Evolutionary conservation across 2,329 filamentous ascomycete genomes (phyloP).

Genomic region (Pestalotiopsis fici): DNA sequence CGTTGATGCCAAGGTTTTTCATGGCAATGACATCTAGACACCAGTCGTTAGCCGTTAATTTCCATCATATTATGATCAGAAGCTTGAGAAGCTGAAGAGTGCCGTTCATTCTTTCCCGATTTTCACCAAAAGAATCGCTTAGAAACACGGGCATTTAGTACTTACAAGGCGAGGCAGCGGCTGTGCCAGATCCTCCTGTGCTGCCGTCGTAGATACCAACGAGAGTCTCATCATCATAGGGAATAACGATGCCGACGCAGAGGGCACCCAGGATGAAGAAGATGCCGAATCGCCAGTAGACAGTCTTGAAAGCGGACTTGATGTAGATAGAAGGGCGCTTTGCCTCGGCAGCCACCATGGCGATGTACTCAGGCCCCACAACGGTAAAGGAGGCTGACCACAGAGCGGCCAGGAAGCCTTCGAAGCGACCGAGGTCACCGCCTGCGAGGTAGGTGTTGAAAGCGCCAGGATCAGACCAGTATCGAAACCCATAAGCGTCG

Average conservation of each 20-base stretch:
- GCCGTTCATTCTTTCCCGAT: not conserved
- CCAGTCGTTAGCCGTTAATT: not conserved
- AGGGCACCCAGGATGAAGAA: slow-evolving; percentile 68
- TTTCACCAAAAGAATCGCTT: not conserved
- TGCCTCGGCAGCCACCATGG: slow-evolving; percentile 47
- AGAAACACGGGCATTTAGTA: not conserved
- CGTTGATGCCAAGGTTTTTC: slow-evolving; percentile 48
- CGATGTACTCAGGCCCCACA: slow-evolving; percentile 60
- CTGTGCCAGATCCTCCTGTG: slow-evolving; percentile 18
- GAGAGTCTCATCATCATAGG: slow-evolving; percentile 60
- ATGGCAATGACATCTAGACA: slow-evolving; percentile 47
- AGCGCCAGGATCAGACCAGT: slow-evolving; percentile 50
- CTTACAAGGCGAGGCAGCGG: slow-evolving; percentile 49
- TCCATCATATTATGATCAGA: not conserved
- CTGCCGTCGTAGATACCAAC: slow-evolving; percentile 34
- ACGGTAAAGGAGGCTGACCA: slow-evolving; percentile 58
- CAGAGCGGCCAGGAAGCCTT: slow-evolving; percentile 60
- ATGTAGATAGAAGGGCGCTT: slow-evolving; percentile 56
- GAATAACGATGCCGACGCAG: slow-evolving; percentile 60
- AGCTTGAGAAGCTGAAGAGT: not conserved
- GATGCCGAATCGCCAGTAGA: slow-evolving; percentile 61
- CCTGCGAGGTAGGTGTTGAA: slow-evolving; percentile 50
- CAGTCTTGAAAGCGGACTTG: slow-evolving; percentile 61
- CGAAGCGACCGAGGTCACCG: slow-evolving; percentile 57
- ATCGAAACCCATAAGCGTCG: slow-evolving; percentile 33